A percentile compares a stretch with the other conserved stretches of the same genome.
phyloP scores from a whole-genome alignment of 208 protist genomes.

The Endotrypanum monterogeii region DNA sequence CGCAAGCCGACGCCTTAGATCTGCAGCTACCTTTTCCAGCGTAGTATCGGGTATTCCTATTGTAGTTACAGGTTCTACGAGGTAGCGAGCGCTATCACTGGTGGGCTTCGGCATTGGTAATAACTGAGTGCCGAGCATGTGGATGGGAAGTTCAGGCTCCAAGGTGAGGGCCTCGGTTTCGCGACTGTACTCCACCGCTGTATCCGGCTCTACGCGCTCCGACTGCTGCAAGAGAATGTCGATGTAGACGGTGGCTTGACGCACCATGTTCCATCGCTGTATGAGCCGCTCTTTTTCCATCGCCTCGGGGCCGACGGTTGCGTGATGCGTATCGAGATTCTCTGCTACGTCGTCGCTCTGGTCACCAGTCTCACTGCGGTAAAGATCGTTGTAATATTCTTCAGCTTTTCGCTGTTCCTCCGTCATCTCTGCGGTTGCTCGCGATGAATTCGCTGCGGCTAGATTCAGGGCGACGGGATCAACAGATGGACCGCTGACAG shows the following conservation, averaged over 20 bases:
- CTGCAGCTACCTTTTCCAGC: slow-evolving; percentile 13
- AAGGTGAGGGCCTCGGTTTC: slow-evolving; percentile 70
- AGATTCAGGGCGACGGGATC: background rate
- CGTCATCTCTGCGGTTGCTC: slow-evolving; percentile 3
- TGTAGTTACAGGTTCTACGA: slow-evolving; percentile 48
- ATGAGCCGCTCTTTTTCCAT: slow-evolving; percentile 56
- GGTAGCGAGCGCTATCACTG: slow-evolving; percentile 43
- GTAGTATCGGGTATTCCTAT: slow-evolving; percentile 14
- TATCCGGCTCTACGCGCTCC: slow-evolving; percentile 63
- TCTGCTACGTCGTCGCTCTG: background rate
- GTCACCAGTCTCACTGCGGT: slow-evolving; percentile 11
- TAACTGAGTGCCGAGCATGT: slow-evolving; percentile 35
- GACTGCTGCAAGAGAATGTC: slow-evolving; percentile 81
- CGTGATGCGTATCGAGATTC: slow-evolving; percentile 5
- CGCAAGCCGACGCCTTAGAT: slow-evolving; percentile 18
- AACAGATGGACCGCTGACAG: slow-evolving; percentile 6
- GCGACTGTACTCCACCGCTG: slow-evolving; percentile 65
- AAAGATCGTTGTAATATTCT: slow-evolving; percentile 30
- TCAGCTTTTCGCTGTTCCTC: slow-evolving; percentile 23
- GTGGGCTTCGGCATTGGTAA: slow-evolving; percentile 52
- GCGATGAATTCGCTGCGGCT: background rate
- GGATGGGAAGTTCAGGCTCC: slow-evolving; percentile 46
- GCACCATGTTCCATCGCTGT: slow-evolving; percentile 60
- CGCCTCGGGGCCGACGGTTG: slow-evolving; percentile 28
- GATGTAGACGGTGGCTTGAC: slow-evolving; percentile 62